Conservation (phyloP, 1,284 basidiomycete genomes). For the Melampsora larici-populina region DNA sequence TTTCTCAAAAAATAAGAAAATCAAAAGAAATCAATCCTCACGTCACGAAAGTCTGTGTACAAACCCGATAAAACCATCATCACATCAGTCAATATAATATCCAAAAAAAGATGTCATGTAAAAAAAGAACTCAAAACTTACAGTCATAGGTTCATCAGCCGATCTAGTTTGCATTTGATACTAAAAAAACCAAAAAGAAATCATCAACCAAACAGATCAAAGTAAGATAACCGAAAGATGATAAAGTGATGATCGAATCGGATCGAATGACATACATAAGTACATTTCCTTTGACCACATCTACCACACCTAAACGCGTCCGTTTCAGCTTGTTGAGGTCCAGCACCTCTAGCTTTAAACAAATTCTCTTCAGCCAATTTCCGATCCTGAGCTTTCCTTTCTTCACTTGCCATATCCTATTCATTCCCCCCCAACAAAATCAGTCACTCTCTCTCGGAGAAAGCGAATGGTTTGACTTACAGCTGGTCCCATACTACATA, state of each 20-base stretch:
- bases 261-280: conserved; percentile 55
- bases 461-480: too few species aligned
- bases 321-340: conserved; percentile 79
- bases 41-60: background rate
- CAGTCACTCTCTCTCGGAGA: too few species aligned
- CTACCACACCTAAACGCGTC: conserved; percentile 95
- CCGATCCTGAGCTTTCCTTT: conserved; percentile 74
- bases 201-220: background rate
- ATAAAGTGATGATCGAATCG: too few species aligned
- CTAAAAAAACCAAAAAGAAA: background rate
- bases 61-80: background rate
- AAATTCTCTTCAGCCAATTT: conserved; percentile 83
- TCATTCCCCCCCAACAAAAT: background rate
- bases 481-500: conserved; percentile 77
- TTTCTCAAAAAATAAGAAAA: too few species aligned
- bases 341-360: conserved; percentile 85
- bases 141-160: conserved; percentile 95
- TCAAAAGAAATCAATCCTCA: background rate
- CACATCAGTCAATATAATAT: conserved; percentile 51
- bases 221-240: too few species aligned
- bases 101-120: conserved; percentile 44
- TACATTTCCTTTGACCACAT: conserved; percentile 88
- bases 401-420: conserved; percentile 93
- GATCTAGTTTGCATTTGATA: conserved; percentile 75
- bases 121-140: conserved; percentile 56